phyloP scores from a whole-genome alignment of 139 green algal genomes.

The Cymbomonas tetramitiformis region DNA sequence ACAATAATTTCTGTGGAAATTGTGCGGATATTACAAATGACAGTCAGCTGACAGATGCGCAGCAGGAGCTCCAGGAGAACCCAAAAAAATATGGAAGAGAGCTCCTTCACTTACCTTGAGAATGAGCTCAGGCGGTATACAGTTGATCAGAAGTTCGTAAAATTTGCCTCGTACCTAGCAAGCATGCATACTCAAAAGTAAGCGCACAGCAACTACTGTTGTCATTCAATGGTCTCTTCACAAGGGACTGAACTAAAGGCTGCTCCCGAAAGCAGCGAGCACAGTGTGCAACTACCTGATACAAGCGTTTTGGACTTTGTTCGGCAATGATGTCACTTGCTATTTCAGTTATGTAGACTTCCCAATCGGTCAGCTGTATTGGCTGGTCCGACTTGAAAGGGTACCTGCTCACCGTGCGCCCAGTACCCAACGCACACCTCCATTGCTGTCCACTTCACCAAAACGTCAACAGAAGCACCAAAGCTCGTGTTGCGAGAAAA shows the following conservation, averaged over 20 bases:
- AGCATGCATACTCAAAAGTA: neutral
- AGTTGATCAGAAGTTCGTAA: slow-evolving; percentile 93
- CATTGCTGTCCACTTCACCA: neutral
- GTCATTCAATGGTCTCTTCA: neutral
- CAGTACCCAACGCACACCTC: neutral
- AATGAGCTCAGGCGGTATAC: slow-evolving; percentile 77
- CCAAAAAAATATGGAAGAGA: too few species aligned
- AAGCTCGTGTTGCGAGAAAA: too few species aligned
- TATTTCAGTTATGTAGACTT: slow-evolving; percentile 76
- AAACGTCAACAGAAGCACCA: too few species aligned
- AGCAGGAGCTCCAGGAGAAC: neutral
- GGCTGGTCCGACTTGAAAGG: slow-evolving; percentile 44
- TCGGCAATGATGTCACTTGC: slow-evolving; percentile 66
- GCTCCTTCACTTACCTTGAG: slow-evolving; percentile 39
- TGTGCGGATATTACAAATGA: too few species aligned
- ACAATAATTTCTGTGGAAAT: slow-evolving; percentile 43
- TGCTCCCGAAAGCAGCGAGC: too few species aligned
- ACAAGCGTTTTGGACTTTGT: slow-evolving; percentile 62
- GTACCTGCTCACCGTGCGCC: too few species aligned
- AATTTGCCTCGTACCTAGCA: slow-evolving; percentile 62
- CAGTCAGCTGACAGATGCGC: too few species aligned
- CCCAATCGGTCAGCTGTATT: slow-evolving; percentile 68
- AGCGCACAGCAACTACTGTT: neutral
- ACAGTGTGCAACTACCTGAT: too few species aligned
- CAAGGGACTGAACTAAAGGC: too few species aligned